phyloP scores from a whole-genome alignment of 2,329 filamentous ascomycete genomes.

The Colletotrichum trifolii region DNA sequence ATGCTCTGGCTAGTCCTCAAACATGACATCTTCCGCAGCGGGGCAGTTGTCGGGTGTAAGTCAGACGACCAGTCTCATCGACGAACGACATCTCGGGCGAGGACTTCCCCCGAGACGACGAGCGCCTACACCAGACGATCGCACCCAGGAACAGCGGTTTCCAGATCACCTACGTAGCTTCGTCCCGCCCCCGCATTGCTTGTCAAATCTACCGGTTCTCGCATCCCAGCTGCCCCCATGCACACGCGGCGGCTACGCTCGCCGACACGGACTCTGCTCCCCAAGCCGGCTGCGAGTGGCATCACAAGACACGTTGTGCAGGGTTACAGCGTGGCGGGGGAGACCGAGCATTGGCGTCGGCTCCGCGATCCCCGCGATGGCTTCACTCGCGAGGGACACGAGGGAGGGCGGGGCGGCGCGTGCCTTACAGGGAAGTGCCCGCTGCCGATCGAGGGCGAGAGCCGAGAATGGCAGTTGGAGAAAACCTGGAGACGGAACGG shows the following conservation, averaged over 20 bases:
- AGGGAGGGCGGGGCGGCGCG: not conserved
- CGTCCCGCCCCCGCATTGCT: slow-evolving; percentile 35
- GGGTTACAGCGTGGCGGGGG: slow-evolving; percentile 16
- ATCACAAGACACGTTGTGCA: slow-evolving; percentile 23
- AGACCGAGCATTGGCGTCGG: not conserved
- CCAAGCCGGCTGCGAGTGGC: slow-evolving; percentile 17
- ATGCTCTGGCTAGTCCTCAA: slow-evolving; percentile 21
- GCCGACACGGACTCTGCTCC: slow-evolving; percentile 16
- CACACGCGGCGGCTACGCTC: slow-evolving; percentile 1
- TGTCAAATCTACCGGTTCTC: slow-evolving; percentile 24
- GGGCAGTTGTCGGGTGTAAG: slow-evolving; percentile 26
- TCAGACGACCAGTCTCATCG: not conserved
- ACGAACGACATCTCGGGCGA: slow-evolving; percentile 15
- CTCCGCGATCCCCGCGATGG: slow-evolving; percentile 32
- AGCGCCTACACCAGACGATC: slow-evolving; percentile 7
- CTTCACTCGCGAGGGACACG: not conserved
- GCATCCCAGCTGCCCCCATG: not conserved
- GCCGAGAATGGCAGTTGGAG: slow-evolving; percentile 22
- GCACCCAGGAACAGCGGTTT: slow-evolving; percentile 3
- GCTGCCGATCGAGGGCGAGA: slow-evolving; percentile 19
- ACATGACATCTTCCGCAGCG: slow-evolving; percentile 23
- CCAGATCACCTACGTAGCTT: slow-evolving; percentile 1
- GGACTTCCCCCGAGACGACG: slow-evolving; percentile 26
- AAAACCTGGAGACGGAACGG: not conserved
- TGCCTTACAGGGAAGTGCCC: slow-evolving; percentile 20